Conservation (phyloP, 208 protist genomes). For the Angomonas deanei region DNA sequence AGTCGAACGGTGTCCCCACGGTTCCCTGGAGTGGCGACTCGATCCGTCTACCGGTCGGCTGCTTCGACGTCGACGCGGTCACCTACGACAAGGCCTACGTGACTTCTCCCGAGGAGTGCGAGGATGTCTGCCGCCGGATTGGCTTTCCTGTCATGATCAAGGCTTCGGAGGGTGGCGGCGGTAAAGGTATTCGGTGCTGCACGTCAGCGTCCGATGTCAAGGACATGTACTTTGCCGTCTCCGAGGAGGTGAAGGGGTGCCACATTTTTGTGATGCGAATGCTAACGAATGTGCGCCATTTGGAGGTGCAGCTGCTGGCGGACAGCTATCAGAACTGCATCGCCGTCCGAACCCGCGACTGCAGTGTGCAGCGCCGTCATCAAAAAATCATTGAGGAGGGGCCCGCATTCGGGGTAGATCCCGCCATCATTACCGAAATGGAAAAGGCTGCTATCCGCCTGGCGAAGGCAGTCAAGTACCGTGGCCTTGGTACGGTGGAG, state of each 20-base stretch:
- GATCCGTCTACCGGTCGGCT: constrained; percentile 45
- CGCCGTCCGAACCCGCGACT: constrained; percentile 94
- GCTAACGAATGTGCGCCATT: constrained; percentile 87
- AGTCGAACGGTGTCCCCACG: constrained; percentile 93
- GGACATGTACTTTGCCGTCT: constrained; percentile 84
- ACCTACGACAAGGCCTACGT: constrained; percentile 90
- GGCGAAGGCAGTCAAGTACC: constrained; percentile 91
- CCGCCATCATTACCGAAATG: constrained; percentile 85
- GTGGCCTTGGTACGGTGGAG: constrained; percentile 95
- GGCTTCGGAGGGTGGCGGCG: constrained; percentile 97
- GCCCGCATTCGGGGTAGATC: constrained; percentile 85
- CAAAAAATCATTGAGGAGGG: constrained; percentile 99
- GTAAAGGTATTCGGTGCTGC: constrained; percentile 96
- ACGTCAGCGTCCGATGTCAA: constrained; percentile 71
- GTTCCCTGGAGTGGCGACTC: constrained; percentile 90
- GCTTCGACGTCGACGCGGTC: constrained; percentile 71
- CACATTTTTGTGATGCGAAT: constrained; percentile 98
- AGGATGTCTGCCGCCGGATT: constrained; percentile 80
- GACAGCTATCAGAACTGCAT: constrained; percentile 93
- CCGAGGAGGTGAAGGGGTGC: constrained; percentile 94
- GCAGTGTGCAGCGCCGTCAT: constrained; percentile 97
- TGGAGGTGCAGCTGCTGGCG: constrained; percentile 96
- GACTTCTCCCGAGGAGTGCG: constrained; percentile 87
- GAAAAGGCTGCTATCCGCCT: constrained; percentile 91
- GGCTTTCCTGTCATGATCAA: constrained; percentile 98